Evolutionary conservation across 257 asterid genomes (phyloP).

Genomic region (Leptodermis oblonga): DNA sequence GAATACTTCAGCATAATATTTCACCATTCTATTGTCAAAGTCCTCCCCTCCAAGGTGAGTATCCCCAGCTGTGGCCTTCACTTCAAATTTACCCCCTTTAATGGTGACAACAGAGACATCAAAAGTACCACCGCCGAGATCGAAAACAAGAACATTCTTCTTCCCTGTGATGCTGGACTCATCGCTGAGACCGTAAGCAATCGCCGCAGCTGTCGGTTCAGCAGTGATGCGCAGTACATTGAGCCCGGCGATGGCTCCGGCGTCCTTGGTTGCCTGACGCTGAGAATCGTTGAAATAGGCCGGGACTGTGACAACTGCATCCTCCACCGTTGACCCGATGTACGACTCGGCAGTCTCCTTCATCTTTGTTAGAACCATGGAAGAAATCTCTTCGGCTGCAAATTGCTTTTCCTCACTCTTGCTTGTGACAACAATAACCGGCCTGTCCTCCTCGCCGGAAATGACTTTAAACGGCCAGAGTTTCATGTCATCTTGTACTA

Average conservation of each 20-base stretch:
- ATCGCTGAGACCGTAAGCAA: neutral
- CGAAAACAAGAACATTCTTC: neutral
- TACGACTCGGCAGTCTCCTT: neutral
- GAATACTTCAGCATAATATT: neutral
- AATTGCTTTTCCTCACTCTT: neutral
- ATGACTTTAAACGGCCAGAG: slow-evolving; percentile 17
- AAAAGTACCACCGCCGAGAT: neutral
- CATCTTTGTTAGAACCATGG: neutral
- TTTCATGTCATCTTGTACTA: slow-evolving; percentile 47
- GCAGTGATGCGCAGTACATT: slow-evolving; percentile 54
- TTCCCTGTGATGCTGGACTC: neutral
- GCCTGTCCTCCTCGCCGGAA: neutral
- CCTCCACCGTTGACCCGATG: neutral
- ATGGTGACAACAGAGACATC: neutral
- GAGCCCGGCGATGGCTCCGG: slow-evolving; percentile 71
- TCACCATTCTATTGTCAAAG: neutral
- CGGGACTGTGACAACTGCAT: slow-evolving; percentile 72
- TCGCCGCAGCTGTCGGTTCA: neutral
- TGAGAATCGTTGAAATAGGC: slow-evolving; percentile 82
- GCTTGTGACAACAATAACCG: neutral
- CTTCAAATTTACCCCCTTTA: neutral
- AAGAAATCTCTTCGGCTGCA: neutral
- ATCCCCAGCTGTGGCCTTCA: neutral
- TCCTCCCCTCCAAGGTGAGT: neutral
- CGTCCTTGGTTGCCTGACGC: slow-evolving; percentile 84